Percentiles rank a stretch among this genome's conserved stretches.
Conservation (phyloP, 768 basidiomycete species). For the Trametes cingulata region DNA sequence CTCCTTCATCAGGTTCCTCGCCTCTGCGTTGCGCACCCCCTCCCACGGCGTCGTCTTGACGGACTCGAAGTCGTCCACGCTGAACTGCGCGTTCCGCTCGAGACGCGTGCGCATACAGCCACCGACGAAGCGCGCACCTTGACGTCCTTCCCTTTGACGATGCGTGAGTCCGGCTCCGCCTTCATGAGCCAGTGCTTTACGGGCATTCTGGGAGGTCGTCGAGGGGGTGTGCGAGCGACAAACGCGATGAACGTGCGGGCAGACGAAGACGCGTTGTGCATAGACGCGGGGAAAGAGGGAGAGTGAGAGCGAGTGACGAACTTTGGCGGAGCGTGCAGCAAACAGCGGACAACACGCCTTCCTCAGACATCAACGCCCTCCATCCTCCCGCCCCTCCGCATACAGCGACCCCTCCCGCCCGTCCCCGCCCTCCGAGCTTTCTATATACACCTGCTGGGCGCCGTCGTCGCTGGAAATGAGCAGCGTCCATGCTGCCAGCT, state of each 20-base stretch:
- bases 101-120: slow-evolving; percentile 17
- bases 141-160: slow-evolving; percentile 87
- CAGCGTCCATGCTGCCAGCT: slow-evolving; percentile 41
- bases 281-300: slow-evolving; percentile 55
- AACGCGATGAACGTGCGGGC: slow-evolving; percentile 5
- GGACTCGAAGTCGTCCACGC: slow-evolving; percentile 81
- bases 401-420: slow-evolving; percentile 5
- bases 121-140: slow-evolving; percentile 49
- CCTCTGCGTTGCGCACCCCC: slow-evolving; percentile 84
- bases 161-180: slow-evolving; percentile 81
- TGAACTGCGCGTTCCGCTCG: slow-evolving; percentile 53
- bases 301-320: slow-evolving; percentile 51
- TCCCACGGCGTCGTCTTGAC: slow-evolving; percentile 78
- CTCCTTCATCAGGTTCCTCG: slow-evolving; percentile 79
- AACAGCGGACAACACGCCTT: slow-evolving; percentile 34
- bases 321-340: slow-evolving; percentile 25
- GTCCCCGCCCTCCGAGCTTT: slow-evolving; percentile 11
- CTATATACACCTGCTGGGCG: slow-evolving; percentile 26
- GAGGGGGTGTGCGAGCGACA: neutral
- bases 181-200: slow-evolving; percentile 70
- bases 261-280: slow-evolving; percentile 12
- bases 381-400: slow-evolving; percentile 13
- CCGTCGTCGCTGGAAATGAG: slow-evolving; percentile 35
- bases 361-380: slow-evolving; percentile 27
- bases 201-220: slow-evolving; percentile 10